Evolutionary conservation across 108 stramenopile genomes (phyloP).

Genomic region (Ochromonas danica): DNA sequence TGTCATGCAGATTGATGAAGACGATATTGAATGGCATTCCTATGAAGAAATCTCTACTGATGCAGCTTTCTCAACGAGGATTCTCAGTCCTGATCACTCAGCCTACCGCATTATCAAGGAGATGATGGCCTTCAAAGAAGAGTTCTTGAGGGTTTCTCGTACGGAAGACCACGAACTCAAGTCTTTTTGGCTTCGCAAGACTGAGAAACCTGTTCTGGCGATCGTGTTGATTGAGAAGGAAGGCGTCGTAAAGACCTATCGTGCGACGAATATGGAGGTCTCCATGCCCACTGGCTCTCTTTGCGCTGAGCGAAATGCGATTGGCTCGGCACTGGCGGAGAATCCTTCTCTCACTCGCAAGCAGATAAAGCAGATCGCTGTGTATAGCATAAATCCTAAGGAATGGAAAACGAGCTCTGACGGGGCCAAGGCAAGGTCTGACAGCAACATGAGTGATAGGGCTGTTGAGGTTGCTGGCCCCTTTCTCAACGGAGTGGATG

Average conservation of each 20-base stretch:
- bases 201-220: conserved; percentile 91
- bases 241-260: conserved; percentile 39
- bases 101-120: conserved; percentile 71
- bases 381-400: conserved; percentile 45
- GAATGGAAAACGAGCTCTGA: too few relatives aligned
- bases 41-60: conserved; percentile 89
- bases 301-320: conserved; percentile 93
- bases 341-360: conserved; percentile 72
- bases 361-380: conserved; percentile 77
- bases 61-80: conserved; percentile 58
- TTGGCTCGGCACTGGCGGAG: conserved; percentile 77
- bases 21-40: conserved; percentile 82
- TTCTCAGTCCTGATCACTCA: conserved; percentile 18
- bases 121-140: conserved; percentile 72
- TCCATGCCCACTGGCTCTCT: conserved; percentile 95
- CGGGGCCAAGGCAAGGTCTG: too few relatives aligned
- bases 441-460: background rate
- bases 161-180: conserved; percentile 66
- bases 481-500: background rate
- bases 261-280: conserved; percentile 95
- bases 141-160: conserved; percentile 54
- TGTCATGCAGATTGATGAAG: conserved; percentile 70
- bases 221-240: conserved; percentile 76
- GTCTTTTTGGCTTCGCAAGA: conserved; percentile 90
- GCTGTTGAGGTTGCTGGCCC: background rate